Evolutionary conservation across 768 basidiomycete genomes (phyloP).

Genomic region (Paxillus rubicundulus): DNA sequence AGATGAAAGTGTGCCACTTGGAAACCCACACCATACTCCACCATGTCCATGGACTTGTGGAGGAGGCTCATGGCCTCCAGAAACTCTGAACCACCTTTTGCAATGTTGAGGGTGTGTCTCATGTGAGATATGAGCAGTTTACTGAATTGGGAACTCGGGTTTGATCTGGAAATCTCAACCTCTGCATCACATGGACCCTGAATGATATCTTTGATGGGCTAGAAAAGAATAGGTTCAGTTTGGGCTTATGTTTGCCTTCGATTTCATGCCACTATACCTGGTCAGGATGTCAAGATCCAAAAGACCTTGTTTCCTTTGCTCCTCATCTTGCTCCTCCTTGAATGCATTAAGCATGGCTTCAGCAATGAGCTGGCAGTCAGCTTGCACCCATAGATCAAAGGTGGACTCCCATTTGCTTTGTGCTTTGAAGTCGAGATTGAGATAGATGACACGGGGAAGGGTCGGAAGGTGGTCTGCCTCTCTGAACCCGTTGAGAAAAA

Average conservation of each 20-base stretch:
- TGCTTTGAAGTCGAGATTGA: slow-evolving; percentile 7
- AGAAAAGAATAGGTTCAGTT: too few relatives aligned
- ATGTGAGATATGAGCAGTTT: not conserved
- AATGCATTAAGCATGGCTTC: not conserved
- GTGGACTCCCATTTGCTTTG: slow-evolving; percentile 1
- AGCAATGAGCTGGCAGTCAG: slow-evolving; percentile 9
- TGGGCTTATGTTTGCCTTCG: too few relatives aligned
- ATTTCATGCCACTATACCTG: too few relatives aligned
- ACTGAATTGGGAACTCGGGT: too few relatives aligned
- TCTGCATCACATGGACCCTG: too few relatives aligned
- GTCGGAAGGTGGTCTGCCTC: too few relatives aligned
- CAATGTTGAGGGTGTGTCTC: not conserved
- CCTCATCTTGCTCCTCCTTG: not conserved
- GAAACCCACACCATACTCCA: not conserved
- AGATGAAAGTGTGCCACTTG: not conserved
- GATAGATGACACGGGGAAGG: not conserved
- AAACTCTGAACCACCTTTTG: not conserved
- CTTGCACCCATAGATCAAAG: slow-evolving; percentile 9
- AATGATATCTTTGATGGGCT: too few relatives aligned
- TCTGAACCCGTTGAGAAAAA: not conserved
- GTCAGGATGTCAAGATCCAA: not conserved
- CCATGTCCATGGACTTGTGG: not conserved
- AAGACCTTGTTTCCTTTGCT: not conserved
- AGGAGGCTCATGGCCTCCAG: not conserved
- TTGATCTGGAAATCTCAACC: too few relatives aligned